These are phyloP conservation scores for Ophiostoma montium DNA, from an alignment of 2,329 filamentous ascomycete genomes.

Conservation along the genomic window DNA sequence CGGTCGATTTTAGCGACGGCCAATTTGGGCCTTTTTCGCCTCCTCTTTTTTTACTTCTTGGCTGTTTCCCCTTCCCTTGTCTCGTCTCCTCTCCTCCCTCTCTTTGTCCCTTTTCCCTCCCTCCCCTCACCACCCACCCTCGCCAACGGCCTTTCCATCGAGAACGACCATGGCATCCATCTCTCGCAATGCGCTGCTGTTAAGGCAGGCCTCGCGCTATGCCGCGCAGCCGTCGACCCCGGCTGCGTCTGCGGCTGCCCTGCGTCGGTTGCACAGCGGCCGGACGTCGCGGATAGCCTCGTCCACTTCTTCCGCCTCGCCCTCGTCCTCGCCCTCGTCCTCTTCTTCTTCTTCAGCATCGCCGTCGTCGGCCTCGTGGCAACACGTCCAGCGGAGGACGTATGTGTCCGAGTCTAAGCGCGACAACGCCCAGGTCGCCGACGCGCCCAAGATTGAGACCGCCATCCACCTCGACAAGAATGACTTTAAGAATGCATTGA, in stretches of 20 bases:
- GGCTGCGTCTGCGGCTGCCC: constrained; percentile 19
- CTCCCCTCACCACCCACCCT: neutral
- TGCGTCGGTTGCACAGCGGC: constrained; percentile 19
- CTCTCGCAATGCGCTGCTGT: constrained; percentile 7
- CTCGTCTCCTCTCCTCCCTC: neutral
- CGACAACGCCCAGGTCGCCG: constrained; percentile 68
- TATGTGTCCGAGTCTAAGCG: constrained; percentile 79
- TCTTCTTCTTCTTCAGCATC: neutral
- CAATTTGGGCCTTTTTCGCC: constrained; percentile 1
- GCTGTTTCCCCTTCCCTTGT: neutral
- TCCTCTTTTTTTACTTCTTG: neutral
- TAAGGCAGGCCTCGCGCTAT: constrained; percentile 56
- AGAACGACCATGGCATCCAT: constrained; percentile 7
- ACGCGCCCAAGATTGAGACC: constrained; percentile 59
- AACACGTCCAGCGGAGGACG: constrained; percentile 28
- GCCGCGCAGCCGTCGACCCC: constrained; percentile 24
- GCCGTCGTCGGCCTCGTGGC: constrained; percentile 8
- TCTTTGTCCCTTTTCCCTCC: neutral
- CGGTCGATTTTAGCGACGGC: neutral
- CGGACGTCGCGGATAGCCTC: constrained; percentile 20
- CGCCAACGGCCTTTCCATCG: neutral
- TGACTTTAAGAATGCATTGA: constrained; percentile 53
- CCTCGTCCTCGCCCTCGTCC: neutral
- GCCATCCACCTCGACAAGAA: constrained; percentile 79
- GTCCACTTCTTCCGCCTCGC: too few relatives aligned